Percentiles rank a stretch among this genome's conserved stretches.
phyloP scores from a whole-genome alignment of 208 protist species.

The Leishmania tarentolae region DNA sequence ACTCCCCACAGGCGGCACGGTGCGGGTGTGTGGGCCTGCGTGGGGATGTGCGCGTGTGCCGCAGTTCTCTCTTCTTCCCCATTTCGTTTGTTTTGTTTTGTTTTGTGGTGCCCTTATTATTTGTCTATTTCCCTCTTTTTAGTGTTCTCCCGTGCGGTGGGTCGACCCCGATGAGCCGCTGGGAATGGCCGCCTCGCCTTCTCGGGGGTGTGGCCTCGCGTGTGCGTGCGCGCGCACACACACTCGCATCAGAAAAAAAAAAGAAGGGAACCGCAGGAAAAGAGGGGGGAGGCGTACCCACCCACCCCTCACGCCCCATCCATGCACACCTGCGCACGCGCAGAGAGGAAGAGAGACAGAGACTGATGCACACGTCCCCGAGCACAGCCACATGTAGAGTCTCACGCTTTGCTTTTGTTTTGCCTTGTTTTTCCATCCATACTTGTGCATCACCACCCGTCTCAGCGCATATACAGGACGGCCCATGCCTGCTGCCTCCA shows the following conservation, averaged over 20 bases:
- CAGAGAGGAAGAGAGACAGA: not conserved
- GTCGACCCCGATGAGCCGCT: not conserved
- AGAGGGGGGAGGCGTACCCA: not conserved
- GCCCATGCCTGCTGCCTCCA: not conserved
- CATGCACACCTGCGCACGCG: not conserved
- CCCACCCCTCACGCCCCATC: not conserved
- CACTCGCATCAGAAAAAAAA: not conserved
- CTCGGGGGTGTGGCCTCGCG: not conserved
- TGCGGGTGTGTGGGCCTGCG: not conserved
- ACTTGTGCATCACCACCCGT: not conserved
- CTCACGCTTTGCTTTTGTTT: not conserved
- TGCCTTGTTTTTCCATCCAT: not conserved
- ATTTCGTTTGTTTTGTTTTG: not conserved
- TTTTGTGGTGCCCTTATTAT: not conserved
- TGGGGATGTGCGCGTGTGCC: not conserved
- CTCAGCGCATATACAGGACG: not conserved
- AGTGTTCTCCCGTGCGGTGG: not conserved
- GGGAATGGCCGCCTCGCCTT: not conserved
- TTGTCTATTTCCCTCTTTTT: not conserved
- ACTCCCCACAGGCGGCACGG: not conserved
- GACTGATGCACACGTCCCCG: no score
- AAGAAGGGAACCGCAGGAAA: not conserved
- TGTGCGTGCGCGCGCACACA: not conserved
- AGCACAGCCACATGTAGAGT: not conserved
- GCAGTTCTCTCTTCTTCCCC: not conserved